A percentile compares a stretch with the other conserved stretches of the same genome.
phyloP scores from a whole-genome alignment of 192 early-diverging fungal genomes.

The Coemansia sp. region DNA sequence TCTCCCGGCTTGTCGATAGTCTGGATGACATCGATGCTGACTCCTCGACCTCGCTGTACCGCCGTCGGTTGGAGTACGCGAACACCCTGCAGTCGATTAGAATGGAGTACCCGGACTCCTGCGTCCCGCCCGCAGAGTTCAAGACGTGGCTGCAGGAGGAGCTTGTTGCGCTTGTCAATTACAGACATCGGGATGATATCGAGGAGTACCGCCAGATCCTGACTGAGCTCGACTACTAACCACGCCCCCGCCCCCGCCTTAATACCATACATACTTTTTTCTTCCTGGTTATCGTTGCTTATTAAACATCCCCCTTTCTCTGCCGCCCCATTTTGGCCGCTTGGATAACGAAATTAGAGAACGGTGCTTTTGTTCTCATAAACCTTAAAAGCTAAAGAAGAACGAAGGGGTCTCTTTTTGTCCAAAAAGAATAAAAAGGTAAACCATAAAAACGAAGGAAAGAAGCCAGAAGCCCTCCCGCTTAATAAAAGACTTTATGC shows the following conservation, averaged over 20 bases:
- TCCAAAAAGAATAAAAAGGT: neutral
- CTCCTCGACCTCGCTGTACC: neutral
- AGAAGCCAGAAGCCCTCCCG: neutral
- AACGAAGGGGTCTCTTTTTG: neutral
- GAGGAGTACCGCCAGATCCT: conserved; percentile 41
- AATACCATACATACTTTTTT: neutral
- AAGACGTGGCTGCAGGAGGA: conserved; percentile 24
- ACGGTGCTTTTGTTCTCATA: neutral
- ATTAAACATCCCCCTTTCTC: neutral
- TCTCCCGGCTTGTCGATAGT: conserved; percentile 14
- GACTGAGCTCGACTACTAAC: conserved; percentile 14
- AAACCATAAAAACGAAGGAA: neutral
- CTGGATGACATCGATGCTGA: conserved; percentile 13
- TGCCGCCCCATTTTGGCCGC: neutral
- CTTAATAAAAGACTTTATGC: conserved; percentile 13
- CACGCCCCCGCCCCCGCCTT: neutral
- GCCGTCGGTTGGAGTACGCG: conserved; percentile 23
- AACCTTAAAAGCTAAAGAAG: neutral
- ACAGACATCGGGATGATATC: conserved; percentile 1
- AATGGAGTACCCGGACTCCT: conserved; percentile 17
- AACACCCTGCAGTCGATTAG: conserved; percentile 26
- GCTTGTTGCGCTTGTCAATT: conserved; percentile 9
- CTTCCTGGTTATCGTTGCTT: neutral
- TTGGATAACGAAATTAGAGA: neutral
- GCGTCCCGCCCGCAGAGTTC: conserved; percentile 15